Conservation (phyloP, 192 early-diverging fungal species). For the Tieghemiomyces parasiticus region DNA sequence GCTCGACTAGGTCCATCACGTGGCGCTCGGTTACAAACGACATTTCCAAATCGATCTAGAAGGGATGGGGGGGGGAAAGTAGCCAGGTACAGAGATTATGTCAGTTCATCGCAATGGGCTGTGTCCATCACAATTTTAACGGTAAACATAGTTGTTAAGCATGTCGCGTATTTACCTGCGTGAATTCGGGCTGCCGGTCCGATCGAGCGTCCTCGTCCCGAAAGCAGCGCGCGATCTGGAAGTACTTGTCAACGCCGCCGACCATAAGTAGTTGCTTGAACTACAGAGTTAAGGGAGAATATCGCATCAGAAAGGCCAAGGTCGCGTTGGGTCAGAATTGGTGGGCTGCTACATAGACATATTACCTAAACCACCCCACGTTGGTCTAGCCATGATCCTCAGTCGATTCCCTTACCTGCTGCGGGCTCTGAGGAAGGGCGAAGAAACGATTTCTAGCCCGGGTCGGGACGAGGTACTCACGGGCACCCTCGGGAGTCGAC, state of each 20-base stretch:
- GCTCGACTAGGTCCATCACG: conserved; percentile 60
- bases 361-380: no score
- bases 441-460: conserved; percentile 55
- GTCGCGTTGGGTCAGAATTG: no score
- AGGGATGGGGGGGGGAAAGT: neutral
- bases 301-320: no score
- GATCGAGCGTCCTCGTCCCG: conserved; percentile 76
- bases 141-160: no score
- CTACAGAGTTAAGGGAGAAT: conserved; percentile 22
- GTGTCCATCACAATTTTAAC: no score
- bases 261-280: conserved; percentile 91
- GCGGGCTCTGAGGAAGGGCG: conserved; percentile 81
- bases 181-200: conserved; percentile 90
- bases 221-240: conserved; percentile 84
- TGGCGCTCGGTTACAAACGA: conserved; percentile 59
- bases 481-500: conserved; percentile 82
- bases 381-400: no score
- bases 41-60: conserved; percentile 80
- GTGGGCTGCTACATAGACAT: no score
- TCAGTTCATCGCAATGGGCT: conserved; percentile 7
- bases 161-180: no score
- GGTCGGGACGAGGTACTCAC: conserved; percentile 91
- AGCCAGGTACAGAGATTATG: neutral
- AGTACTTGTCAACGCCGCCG: conserved; percentile 79
- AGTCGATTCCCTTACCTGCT: conserved; percentile 45